These are phyloP conservation scores for Fusarium secorum DNA, from an alignment of 2,329 filamentous ascomycete genomes.

Conservation along the genomic window DNA sequence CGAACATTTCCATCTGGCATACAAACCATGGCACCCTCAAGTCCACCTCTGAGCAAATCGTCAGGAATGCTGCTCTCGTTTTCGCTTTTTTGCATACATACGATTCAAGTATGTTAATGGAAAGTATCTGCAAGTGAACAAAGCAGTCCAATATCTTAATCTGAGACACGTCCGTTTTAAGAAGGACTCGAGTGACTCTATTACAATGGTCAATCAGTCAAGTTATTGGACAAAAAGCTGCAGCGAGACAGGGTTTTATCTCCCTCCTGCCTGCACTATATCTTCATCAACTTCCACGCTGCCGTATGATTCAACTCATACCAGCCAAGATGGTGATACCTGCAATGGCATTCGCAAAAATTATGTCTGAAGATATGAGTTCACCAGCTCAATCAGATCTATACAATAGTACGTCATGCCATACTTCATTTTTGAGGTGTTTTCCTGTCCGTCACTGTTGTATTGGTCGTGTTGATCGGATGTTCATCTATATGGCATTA, in stretches of 20 bases:
- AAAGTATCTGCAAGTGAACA: neutral
- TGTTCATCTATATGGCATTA: neutral
- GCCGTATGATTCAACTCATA: neutral
- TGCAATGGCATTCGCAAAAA: neutral
- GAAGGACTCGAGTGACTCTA: neutral
- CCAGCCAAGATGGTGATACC: neutral
- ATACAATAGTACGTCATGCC: neutral
- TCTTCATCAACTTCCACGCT: neutral
- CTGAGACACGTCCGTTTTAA: neutral
- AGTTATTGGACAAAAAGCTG: neutral
- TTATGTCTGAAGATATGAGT: neutral
- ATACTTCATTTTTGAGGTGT: neutral
- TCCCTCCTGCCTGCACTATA: neutral
- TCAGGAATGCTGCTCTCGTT: neutral
- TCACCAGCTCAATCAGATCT: neutral
- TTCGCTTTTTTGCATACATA: neutral
- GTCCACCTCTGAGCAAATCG: neutral
- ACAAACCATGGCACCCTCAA: neutral
- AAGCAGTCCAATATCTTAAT: neutral
- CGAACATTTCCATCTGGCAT: neutral
- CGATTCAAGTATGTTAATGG: neutral
- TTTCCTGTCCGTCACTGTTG: neutral
- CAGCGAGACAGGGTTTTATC: neutral
- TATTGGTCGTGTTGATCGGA: neutral
- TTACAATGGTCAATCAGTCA: neutral